These are phyloP conservation scores for Dimargaris cristalligena DNA, from an alignment of 192 early-diverging fungal species.

Conservation along the genomic window DNA sequence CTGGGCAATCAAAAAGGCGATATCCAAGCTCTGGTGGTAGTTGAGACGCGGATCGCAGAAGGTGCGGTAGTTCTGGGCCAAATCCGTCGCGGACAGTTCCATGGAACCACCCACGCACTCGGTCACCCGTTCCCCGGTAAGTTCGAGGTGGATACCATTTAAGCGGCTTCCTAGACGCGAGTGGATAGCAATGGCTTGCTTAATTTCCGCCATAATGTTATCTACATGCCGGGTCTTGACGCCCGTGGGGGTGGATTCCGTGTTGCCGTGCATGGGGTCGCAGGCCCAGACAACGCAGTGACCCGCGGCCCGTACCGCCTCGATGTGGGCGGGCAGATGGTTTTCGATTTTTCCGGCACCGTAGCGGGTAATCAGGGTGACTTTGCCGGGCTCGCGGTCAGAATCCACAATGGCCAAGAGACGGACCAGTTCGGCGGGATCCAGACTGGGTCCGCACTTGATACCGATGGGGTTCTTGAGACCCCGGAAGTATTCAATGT, in stretches of 20 bases:
- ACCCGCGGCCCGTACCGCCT: slow-evolving; percentile 67
- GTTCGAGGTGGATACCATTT: slow-evolving; percentile 90
- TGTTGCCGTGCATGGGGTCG: slow-evolving; percentile 99
- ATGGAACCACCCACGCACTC: slow-evolving; percentile 97
- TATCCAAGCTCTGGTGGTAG: slow-evolving; percentile 92
- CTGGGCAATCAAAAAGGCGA: slow-evolving; percentile 90
- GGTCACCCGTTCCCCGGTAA: slow-evolving; percentile 94
- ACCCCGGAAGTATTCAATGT: slow-evolving; percentile 96
- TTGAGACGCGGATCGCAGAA: slow-evolving; percentile 94
- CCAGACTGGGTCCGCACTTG: slow-evolving; percentile 87
- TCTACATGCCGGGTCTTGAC: slow-evolving; percentile 86
- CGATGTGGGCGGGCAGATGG: slow-evolving; percentile 72
- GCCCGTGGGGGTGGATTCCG: slow-evolving; percentile 58
- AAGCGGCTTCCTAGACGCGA: slow-evolving; percentile 48
- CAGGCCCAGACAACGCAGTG: slow-evolving; percentile 90
- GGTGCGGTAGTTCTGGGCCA: slow-evolving; percentile 83
- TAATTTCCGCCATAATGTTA: slow-evolving; percentile 76
- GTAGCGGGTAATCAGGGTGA: slow-evolving; percentile 92
- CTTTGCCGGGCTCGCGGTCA: slow-evolving; percentile 68
- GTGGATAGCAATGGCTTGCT: slow-evolving; percentile 69
- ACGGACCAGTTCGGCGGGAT: slow-evolving; percentile 65
- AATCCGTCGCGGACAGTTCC: slow-evolving; percentile 67
- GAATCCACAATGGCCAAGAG: slow-evolving; percentile 81
- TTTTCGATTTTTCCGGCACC: slow-evolving; percentile 70
- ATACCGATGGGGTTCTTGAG: slow-evolving; percentile 93